Evolutionary conservation across 116 monocot genomes (phyloP).

Genomic region (Trichopus zeylanicus): DNA sequence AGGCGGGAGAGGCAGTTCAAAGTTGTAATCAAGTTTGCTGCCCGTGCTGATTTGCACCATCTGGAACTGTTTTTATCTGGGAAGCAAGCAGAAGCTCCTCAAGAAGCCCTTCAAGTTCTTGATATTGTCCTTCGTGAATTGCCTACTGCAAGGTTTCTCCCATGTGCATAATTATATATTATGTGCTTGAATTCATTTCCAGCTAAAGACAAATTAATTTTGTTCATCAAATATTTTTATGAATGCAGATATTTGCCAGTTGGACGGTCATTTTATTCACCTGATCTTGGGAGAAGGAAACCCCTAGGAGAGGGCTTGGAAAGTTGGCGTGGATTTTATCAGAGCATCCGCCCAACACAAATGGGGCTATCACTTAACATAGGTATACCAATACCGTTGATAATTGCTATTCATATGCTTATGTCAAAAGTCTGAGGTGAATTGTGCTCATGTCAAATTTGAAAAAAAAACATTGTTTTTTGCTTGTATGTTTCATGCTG

Average conservation of each 20-base stretch:
- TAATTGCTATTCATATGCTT: slow-evolving; percentile 20
- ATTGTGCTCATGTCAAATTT: no score
- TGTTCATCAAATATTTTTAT: background rate
- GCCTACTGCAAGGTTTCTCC: slow-evolving; percentile 64
- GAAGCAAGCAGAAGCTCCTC: slow-evolving; percentile 79
- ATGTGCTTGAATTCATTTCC: background rate
- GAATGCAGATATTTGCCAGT: slow-evolving; percentile 52
- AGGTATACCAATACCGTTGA: slow-evolving; percentile 23
- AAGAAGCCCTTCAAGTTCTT: slow-evolving; percentile 88
- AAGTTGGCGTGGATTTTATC: slow-evolving; percentile 70
- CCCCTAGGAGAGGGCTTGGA: slow-evolving; percentile 56
- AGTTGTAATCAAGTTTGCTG: slow-evolving; percentile 76
- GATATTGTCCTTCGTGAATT: slow-evolving; percentile 91
- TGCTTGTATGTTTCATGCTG: no score
- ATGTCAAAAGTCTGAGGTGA: slow-evolving; percentile 53
- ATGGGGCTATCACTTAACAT: slow-evolving; percentile 49
- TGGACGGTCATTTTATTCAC: slow-evolving; percentile 78
- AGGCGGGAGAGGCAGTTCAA: slow-evolving; percentile 21
- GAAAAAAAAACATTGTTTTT: no score
- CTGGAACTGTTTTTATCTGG: slow-evolving; percentile 66
- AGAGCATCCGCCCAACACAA: slow-evolving; percentile 61
- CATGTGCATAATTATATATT: background rate
- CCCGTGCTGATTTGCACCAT: slow-evolving; percentile 81
- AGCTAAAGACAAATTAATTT: no score
- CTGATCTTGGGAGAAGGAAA: slow-evolving; percentile 46